Conservation (phyloP, 1,139 yeast species). For the Chernovozyma aurita region DNA sequence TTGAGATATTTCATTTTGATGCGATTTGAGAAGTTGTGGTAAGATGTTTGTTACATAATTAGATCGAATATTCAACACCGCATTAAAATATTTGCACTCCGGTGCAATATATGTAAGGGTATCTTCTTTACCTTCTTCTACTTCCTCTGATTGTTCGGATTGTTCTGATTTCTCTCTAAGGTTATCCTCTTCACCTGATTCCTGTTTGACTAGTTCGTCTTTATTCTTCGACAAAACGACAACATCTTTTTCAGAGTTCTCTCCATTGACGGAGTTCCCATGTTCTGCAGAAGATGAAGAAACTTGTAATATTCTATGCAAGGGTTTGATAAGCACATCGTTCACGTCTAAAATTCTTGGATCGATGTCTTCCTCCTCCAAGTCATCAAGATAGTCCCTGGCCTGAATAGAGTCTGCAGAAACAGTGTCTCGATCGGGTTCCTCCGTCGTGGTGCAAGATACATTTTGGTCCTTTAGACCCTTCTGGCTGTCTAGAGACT, state of each 20-base stretch:
- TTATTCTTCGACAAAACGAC: neutral
- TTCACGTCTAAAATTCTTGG: slow-evolving; percentile 1
- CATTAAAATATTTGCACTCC: slow-evolving; percentile 3
- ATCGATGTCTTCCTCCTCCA: neutral
- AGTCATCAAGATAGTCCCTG: too few species aligned
- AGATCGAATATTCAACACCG: slow-evolving; percentile 16
- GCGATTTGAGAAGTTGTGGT: slow-evolving; percentile 23
- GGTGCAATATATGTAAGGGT: slow-evolving; percentile 2
- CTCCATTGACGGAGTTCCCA: neutral
- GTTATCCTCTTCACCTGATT: neutral
- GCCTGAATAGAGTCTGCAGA: neutral
- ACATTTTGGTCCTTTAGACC: neutral
- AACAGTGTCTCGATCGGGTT: neutral
- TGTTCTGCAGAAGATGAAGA: neutral
- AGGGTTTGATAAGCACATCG: slow-evolving; percentile 3
- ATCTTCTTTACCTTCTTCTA: slow-evolving; percentile 1
- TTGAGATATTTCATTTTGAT: slow-evolving; percentile 16
- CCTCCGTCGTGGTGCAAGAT: neutral
- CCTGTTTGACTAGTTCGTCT: neutral
- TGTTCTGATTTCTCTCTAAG: neutral
- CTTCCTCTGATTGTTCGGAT: neutral
- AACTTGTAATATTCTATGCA: neutral
- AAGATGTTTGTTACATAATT: slow-evolving; percentile 25
- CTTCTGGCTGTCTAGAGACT: neutral
- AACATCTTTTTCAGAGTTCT: neutral